These are phyloP conservation scores for Citrus sp. DNA, from an alignment of 345 rosid species.

Conservation along the genomic window DNA sequence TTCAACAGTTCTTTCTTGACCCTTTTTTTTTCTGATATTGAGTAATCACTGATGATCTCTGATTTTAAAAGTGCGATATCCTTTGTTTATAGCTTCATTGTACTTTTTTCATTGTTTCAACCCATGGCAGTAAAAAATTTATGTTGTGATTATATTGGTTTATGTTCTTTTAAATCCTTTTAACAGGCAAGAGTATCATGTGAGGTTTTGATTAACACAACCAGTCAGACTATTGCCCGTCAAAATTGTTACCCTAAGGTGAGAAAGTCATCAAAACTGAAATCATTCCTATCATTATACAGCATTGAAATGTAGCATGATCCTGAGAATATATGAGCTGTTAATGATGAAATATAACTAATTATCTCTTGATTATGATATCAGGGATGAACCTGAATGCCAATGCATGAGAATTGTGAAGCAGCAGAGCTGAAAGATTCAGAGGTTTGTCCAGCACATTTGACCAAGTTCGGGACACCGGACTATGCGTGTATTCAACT, in stretches of 20 bases:
- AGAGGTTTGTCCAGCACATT: neutral
- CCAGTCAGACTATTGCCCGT: slow-evolving; percentile 35
- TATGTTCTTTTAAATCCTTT: neutral
- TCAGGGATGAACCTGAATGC: neutral
- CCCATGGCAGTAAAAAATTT: neutral
- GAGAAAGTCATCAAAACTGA: neutral
- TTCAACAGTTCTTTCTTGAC: neutral
- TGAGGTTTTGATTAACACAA: slow-evolving; percentile 35
- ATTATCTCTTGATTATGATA: neutral
- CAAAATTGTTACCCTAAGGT: slow-evolving; percentile 39
- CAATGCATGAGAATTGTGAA: neutral
- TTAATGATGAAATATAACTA: neutral
- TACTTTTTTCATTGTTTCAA: neutral
- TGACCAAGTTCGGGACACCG: neutral
- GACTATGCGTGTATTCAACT: neutral
- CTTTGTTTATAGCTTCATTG: neutral
- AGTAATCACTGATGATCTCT: no score
- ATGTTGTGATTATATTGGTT: neutral
- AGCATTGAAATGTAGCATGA: neutral
- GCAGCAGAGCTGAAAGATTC: slow-evolving; percentile 8
- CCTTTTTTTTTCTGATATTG: no score
- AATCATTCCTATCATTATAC: no score
- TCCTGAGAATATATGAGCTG: neutral
- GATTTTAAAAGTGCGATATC: no score
- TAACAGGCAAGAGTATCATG: slow-evolving; percentile 37